phyloP scores from a whole-genome alignment of 495 filamentous ascomycete species.

The Hyphodiscus hymeniophilus region DNA sequence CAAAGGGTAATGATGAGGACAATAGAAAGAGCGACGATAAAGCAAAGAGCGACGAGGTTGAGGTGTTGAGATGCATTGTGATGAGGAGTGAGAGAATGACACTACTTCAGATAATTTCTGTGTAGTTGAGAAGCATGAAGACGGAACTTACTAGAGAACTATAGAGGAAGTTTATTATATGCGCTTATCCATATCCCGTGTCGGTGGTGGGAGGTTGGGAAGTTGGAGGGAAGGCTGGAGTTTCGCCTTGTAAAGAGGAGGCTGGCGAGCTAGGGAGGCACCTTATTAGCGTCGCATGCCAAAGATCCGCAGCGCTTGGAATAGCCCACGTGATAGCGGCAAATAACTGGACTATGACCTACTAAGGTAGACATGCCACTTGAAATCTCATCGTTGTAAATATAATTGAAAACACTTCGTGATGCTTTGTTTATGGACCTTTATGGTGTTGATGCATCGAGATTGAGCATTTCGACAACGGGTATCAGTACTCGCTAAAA shows the following conservation, averaged over 20 bases:
- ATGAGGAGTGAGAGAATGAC: constrained; percentile 4
- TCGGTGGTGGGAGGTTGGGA: constrained; percentile 17
- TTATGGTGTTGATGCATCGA: too few relatives aligned
- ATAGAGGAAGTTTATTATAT: constrained; percentile 13
- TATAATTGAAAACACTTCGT: too few relatives aligned
- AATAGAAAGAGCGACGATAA: constrained; percentile 13
- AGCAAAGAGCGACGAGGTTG: constrained; percentile 13
- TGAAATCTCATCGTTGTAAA: too few relatives aligned
- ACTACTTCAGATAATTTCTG: constrained; percentile 3
- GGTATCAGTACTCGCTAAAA: too few relatives aligned
- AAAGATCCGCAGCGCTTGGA: too few relatives aligned
- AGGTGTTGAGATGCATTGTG: constrained; percentile 17
- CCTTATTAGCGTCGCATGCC: too few relatives aligned
- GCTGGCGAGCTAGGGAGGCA: constrained; percentile 1
- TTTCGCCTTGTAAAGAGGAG: constrained; percentile 13
- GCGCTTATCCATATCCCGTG: constrained; percentile 6
- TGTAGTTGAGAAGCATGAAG: constrained; percentile 7
- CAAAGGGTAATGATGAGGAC: constrained; percentile 15
- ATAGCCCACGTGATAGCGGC: neutral
- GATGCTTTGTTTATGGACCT: too few relatives aligned
- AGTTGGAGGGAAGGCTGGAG: constrained; percentile 16
- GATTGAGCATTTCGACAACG: too few relatives aligned
- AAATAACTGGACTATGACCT: neutral
- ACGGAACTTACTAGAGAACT: constrained; percentile 5
- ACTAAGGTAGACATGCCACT: too few relatives aligned